These are phyloP conservation scores for Fusarium piperis DNA, from an alignment of 2,329 filamentous ascomycete species.

Conservation along the genomic window DNA sequence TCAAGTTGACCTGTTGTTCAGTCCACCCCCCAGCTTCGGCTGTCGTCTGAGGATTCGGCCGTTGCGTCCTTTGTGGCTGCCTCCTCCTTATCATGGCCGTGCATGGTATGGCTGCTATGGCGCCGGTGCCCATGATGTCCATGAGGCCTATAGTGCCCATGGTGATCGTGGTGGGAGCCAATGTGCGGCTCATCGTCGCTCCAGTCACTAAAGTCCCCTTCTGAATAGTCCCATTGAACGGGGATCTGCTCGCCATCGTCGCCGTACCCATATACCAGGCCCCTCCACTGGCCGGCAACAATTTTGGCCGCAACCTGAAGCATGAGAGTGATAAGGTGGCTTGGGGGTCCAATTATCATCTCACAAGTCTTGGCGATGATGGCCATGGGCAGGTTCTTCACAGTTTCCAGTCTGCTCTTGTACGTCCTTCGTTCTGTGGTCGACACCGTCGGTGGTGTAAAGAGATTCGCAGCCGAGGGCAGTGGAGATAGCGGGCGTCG, in stretches of 20 bases:
- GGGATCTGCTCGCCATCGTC: conserved; percentile 64
- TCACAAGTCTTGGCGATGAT: conserved; percentile 82
- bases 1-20: conserved; percentile 4
- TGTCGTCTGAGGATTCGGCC: conserved; percentile 37
- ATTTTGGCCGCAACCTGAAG: conserved; percentile 83
- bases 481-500: conserved; percentile 71
- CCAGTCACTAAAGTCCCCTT: conserved; percentile 64
- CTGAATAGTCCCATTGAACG: conserved; percentile 71
- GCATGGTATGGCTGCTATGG: background rate
- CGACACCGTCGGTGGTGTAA: conserved; percentile 55
- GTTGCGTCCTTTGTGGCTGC: background rate
- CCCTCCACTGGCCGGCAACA: conserved; percentile 70
- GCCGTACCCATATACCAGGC: conserved; percentile 63
- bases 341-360: conserved; percentile 81
- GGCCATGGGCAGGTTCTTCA: conserved; percentile 52
- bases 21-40: conserved; percentile 41
- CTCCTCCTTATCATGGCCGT: background rate
- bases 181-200: conserved; percentile 61
- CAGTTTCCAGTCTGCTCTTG: conserved; percentile 35
- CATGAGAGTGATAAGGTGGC: conserved; percentile 81
- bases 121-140: conserved; percentile 13
- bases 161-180: conserved; percentile 17
- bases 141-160: conserved; percentile 15
- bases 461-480: conserved; percentile 73
- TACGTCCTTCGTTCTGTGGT: conserved; percentile 42